Evolutionary conservation across 2,329 filamentous ascomycete species (phyloP), one percentile per base, ranked within the genome.

Genomic region (Tothia fuscella): DNA sequence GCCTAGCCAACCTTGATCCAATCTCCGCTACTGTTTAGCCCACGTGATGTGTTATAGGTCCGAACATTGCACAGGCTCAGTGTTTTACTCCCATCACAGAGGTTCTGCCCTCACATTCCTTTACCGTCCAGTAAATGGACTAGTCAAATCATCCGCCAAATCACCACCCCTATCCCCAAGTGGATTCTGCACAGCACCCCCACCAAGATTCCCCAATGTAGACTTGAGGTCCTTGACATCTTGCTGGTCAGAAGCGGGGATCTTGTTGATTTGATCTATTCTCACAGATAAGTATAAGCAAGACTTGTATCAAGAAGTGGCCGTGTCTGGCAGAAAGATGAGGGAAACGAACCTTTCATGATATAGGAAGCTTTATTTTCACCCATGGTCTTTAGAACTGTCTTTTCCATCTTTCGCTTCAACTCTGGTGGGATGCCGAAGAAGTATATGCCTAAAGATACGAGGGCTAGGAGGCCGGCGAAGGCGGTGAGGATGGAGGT

Each of bases 321-420:
- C 12, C 16, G 35, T 7, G 25, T 19, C 9, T 10, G 12, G 10
- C 7, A 38, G 21, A 21, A 22, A 7, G 35, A 38, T 26, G 38
- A 7, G 35, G 16, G 9, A 29, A 14, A 19, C 17, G 12, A 43
- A 59, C 60, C 59, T 49, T 62, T 62, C 46, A 57, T 51, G 30
- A 62, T 46, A 47, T 62, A 63, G 13, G 58, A 62, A 47, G 60
- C 57, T 50, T 70, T 69, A 56, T 70, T 70, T 51, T 70, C 66
- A 45, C 67, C 67, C 65, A 70, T 69, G n/a, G 65, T 67, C 48
- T 67, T 55, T 29, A 70, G 56, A 3, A 65, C 67, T 42, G 62
- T 55, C 22, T 61, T 56, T 48, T 70, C 64, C 46, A 69, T 53
- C 47, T 62, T 57, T 42, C 63, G 62, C 55, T 70, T 69, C 43